phyloP scores from a whole-genome alignment of 805 yeast genomes.

The Starmerella floricola region DNA sequence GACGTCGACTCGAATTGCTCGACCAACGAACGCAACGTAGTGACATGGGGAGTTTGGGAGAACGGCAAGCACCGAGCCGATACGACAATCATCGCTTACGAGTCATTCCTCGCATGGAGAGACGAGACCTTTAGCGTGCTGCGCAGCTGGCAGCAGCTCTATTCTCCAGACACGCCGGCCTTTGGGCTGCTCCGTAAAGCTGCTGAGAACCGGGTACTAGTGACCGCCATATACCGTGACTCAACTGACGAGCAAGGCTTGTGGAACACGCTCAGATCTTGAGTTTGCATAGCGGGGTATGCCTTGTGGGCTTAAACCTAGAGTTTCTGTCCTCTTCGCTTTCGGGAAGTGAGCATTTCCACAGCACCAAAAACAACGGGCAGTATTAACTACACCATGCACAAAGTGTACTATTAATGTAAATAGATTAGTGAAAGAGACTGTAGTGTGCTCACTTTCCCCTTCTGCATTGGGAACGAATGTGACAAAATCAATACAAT shows the following conservation, averaged over 20 bases:
- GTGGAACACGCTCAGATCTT: constrained; percentile 14
- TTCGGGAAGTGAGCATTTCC: too few species aligned
- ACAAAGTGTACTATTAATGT: too few species aligned
- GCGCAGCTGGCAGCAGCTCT: constrained; percentile 82
- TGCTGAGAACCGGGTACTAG: constrained; percentile 54
- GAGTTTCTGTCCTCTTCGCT: too few species aligned
- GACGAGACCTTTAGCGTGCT: constrained; percentile 90
- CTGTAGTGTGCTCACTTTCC: background rate
- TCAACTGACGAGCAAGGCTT: constrained; percentile 12
- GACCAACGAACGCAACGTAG: constrained; percentile 52
- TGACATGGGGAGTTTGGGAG: constrained; percentile 96
- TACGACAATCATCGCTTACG: constrained; percentile 83
- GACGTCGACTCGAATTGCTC: constrained; percentile 46
- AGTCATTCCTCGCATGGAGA: constrained; percentile 89
- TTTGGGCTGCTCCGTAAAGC: constrained; percentile 49
- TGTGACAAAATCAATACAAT: too few species aligned
- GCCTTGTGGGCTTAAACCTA: background rate
- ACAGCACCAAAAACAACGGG: too few species aligned
- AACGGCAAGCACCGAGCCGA: constrained; percentile 74
- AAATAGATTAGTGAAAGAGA: background rate
- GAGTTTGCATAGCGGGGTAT: background rate
- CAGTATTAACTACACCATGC: too few species aligned
- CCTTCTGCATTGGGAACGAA: background rate
- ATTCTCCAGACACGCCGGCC: constrained; percentile 42
- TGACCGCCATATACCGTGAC: constrained; percentile 56